Conservation (phyloP, 257 asterid genomes). For the Lantana camara region DNA sequence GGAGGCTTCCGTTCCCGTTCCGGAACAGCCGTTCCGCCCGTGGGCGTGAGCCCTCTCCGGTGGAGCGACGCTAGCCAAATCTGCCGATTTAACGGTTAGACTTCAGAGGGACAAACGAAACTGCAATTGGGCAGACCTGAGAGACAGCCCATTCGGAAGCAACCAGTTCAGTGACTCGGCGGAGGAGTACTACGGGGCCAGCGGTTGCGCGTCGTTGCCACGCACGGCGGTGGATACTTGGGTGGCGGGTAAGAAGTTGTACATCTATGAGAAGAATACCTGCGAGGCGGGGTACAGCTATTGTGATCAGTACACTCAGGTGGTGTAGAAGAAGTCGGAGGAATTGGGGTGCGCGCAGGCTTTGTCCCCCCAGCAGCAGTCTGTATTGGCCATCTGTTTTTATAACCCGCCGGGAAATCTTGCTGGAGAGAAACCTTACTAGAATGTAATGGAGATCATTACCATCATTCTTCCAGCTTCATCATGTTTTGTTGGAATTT, state of each 20-base stretch:
- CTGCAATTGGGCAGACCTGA: slow-evolving; percentile 70
- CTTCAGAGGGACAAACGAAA: slow-evolving; percentile 65
- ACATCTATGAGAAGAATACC: slow-evolving; percentile 57
- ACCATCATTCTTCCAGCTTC: not conserved
- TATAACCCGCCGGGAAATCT: slow-evolving; percentile 91
- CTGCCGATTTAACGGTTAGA: slow-evolving; percentile 66
- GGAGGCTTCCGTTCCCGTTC: no score
- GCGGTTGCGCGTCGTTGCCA: no score
- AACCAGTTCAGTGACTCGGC: slow-evolving; percentile 70
- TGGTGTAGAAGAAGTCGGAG: slow-evolving; percentile 74
- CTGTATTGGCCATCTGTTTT: slow-evolving; percentile 68
- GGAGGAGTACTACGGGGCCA: slow-evolving; percentile 62
- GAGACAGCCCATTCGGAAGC: slow-evolving; percentile 62
- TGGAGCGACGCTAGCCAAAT: slow-evolving; percentile 76
- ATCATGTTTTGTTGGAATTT: no score
- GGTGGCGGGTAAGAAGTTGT: slow-evolving; percentile 77
- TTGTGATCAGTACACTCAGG: slow-evolving; percentile 95
- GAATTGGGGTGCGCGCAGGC: slow-evolving; percentile 86
- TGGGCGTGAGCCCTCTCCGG: slow-evolving; percentile 66
- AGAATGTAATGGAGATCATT: not conserved
- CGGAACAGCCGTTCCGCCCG: no score
- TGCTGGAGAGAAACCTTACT: slow-evolving; percentile 90
- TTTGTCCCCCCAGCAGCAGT: slow-evolving; percentile 39
- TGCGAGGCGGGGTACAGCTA: slow-evolving; percentile 50
- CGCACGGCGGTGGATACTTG: no score